These are phyloP conservation scores for Piromyces sp. DNA, from an alignment of 192 early-diverging fungal species.

Conservation along the genomic window DNA sequence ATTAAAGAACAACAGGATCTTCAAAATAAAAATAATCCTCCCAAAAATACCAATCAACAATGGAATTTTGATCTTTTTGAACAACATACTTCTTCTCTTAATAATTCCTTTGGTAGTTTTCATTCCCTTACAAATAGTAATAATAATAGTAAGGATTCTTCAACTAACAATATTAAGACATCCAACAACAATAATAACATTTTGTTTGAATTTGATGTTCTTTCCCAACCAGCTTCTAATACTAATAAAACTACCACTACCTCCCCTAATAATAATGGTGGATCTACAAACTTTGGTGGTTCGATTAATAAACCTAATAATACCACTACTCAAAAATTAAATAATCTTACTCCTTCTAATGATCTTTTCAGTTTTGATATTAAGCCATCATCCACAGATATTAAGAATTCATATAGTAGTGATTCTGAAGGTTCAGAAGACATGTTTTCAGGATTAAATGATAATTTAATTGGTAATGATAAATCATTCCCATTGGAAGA, in stretches of 20 bases:
- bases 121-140: neutral
- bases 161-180: neutral
- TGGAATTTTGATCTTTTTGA: neutral
- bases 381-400: too few species aligned
- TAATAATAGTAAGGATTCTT: neutral
- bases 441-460: neutral
- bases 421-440: neutral
- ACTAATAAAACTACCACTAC: neutral
- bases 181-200: neutral
- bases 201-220: neutral
- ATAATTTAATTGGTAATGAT: neutral
- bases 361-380: neutral
- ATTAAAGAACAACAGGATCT: neutral
- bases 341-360: neutral
- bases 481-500: neutral
- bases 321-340: too few species aligned
- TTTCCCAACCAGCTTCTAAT: neutral
- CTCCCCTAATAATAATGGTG: neutral
- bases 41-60: neutral
- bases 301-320: too few species aligned
- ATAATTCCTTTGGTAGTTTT: neutral
- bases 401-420: neutral
- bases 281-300: too few species aligned
- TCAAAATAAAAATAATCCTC: neutral
- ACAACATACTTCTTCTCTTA: neutral